Conservation (phyloP, 78 protist species). For the Dictyostelium capitatum region DNA sequence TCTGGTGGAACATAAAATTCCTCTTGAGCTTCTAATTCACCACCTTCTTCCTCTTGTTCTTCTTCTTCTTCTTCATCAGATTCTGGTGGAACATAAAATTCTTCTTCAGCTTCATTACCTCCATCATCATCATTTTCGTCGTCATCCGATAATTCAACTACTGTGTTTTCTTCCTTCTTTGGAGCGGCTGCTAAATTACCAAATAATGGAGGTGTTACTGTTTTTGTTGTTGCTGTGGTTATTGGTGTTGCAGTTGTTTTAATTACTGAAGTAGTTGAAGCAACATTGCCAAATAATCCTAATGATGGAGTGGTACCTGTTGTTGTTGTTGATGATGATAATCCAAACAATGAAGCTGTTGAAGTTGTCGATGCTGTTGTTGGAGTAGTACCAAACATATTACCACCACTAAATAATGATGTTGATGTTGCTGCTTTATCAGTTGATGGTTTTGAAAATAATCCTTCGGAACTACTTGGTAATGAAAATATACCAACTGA, state of each 20-base stretch:
- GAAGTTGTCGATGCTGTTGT: background rate
- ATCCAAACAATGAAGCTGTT: background rate
- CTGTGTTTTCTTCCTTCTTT: background rate
- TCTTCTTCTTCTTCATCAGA: background rate
- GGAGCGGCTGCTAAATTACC: background rate
- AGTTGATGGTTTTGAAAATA: slow-evolving; percentile 23
- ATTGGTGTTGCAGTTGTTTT: background rate
- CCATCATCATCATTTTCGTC: background rate
- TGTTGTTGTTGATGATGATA: background rate
- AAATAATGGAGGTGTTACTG: background rate
- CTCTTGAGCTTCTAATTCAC: slow-evolving; percentile 1
- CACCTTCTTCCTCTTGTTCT: background rate
- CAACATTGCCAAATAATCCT: background rate
- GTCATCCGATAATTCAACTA: background rate
- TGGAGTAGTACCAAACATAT: background rate
- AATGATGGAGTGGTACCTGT: slow-evolving; percentile 7
- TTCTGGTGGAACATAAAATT: background rate
- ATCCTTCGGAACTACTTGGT: background rate
- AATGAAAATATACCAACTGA: background rate
- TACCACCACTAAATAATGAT: background rate
- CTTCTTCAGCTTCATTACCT: background rate
- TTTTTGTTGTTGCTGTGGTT: background rate
- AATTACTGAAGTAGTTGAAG: background rate
- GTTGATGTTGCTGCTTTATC: background rate
- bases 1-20: background rate